phyloP scores from a whole-genome alignment of 2,329 filamentous ascomycete genomes.

The Nigrospora sphaerica region DNA sequence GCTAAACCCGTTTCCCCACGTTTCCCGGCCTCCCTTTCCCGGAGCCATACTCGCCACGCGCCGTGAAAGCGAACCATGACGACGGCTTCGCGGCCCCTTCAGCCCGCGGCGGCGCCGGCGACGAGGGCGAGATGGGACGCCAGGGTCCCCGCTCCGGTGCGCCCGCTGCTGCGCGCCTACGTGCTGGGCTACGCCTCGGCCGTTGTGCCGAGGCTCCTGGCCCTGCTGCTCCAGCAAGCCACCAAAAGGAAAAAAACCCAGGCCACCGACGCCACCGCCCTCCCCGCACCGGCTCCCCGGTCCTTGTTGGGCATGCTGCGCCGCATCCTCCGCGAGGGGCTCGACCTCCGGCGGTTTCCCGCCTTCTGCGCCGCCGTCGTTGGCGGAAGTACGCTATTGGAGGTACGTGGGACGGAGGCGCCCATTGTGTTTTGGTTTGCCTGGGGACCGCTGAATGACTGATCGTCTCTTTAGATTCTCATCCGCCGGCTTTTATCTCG shows the following conservation, averaged over 20 bases:
- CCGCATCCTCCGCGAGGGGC: slow-evolving; percentile 40
- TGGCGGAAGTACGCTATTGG: slow-evolving; percentile 54
- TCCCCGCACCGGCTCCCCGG: slow-evolving; percentile 13
- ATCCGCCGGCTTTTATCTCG: slow-evolving; percentile 15
- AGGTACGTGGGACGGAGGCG: slow-evolving; percentile 32
- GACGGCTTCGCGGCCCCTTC: slow-evolving; percentile 14
- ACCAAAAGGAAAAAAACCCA: slow-evolving; percentile 26
- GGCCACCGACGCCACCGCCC: slow-evolving; percentile 16
- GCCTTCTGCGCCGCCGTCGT: slow-evolving; percentile 55
- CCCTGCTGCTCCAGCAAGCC: slow-evolving; percentile 44
- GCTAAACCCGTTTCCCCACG: too few relatives aligned
- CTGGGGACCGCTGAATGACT: too few relatives aligned
- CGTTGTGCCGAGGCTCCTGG: slow-evolving; percentile 49
- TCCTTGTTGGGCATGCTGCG: slow-evolving; percentile 23
- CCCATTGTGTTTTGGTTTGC: too few relatives aligned
- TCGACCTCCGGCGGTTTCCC: slow-evolving; percentile 51
- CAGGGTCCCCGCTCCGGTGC: slow-evolving; percentile 40
- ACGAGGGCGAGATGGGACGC: slow-evolving; percentile 16
- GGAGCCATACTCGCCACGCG: too few relatives aligned
- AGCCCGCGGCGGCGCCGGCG: slow-evolving; percentile 5
- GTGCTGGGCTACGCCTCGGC: slow-evolving; percentile 53
- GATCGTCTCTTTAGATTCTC: slow-evolving; percentile 10
- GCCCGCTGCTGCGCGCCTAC: slow-evolving; percentile 53
- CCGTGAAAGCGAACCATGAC: slow-evolving; percentile 16
- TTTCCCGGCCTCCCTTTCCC: too few relatives aligned